phyloP scores from a whole-genome alignment of 129 eudicot species.

The Chrysanthemum seticuspe region DNA sequence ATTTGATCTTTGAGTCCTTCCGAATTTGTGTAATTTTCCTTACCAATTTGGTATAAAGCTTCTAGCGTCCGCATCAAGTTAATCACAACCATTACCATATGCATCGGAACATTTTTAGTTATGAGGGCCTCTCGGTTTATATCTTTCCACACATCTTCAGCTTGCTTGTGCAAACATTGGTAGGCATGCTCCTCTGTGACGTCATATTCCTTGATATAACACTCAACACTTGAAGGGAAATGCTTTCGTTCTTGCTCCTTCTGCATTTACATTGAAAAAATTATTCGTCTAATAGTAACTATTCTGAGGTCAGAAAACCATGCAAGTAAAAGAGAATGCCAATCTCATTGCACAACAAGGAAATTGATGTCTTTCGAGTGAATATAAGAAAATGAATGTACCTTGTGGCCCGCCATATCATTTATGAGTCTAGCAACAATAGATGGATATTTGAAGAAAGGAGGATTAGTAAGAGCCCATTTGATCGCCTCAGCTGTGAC shows the following conservation, averaged over 20 bases:
- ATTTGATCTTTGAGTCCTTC: background rate
- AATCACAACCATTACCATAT: background rate
- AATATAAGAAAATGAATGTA: no score
- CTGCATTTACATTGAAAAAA: background rate
- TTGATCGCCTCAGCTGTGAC: no score
- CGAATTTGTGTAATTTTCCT: background rate
- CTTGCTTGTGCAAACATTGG: background rate
- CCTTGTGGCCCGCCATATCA: no score
- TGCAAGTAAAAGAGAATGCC: no score
- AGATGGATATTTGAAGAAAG: no score
- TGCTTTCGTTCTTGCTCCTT: background rate
- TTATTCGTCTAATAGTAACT: no score
- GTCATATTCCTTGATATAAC: background rate
- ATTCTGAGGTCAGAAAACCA: no score
- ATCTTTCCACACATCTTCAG: background rate
- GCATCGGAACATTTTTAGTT: background rate
- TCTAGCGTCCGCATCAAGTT: background rate
- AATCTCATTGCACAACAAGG: no score
- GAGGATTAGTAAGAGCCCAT: no score
- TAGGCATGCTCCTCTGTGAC: background rate
- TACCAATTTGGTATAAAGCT: background rate
- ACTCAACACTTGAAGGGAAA: background rate
- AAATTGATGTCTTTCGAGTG: no score
- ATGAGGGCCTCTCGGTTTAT: background rate
- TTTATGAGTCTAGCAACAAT: no score